These are phyloP conservation scores for Diutina sp. DNA, from an alignment of 1,139 yeast genomes.

Conservation along the genomic window DNA sequence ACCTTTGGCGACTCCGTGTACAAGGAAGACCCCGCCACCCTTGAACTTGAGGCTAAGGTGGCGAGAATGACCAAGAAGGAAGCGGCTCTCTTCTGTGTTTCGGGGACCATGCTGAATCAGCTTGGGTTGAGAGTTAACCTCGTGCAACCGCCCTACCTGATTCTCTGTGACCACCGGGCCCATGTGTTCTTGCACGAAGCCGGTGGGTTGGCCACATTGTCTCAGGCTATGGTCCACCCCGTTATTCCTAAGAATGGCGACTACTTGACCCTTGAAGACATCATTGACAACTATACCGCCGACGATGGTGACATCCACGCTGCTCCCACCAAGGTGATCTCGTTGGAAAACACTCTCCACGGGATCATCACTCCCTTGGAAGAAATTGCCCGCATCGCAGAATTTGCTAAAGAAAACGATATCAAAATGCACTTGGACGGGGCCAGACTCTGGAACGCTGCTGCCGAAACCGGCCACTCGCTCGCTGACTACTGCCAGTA, in stretches of 20 bases:
- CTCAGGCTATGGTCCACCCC: conserved; percentile 88
- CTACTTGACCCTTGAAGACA: conserved; percentile 71
- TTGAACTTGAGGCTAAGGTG: conserved; percentile 50
- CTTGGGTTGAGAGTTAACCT: conserved; percentile 70
- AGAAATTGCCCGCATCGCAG: conserved; percentile 61
- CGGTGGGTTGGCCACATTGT: conserved; percentile 78
- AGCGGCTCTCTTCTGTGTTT: conserved; percentile 72
- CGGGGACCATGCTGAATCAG: conserved; percentile 90
- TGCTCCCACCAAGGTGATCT: conserved; percentile 79
- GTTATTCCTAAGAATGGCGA: conserved; percentile 64
- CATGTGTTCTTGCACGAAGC: conserved; percentile 82
- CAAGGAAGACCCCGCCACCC: conserved; percentile 67
- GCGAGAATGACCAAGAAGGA: conserved; percentile 68
- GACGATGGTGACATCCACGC: conserved; percentile 79
- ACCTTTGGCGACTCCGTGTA: conserved; percentile 75
- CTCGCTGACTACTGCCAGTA: conserved; percentile 60
- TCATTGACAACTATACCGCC: conserved; percentile 48
- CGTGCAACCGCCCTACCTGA: conserved; percentile 75
- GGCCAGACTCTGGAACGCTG: conserved; percentile 92
- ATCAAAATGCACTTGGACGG: conserved; percentile 81
- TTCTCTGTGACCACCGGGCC: conserved; percentile 75
- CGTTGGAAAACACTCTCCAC: conserved; percentile 79
- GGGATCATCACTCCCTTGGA: conserved; percentile 76
- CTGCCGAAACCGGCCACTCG: conserved; percentile 59
- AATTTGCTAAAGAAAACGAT: conserved; percentile 53